Evolutionary conservation across 768 basidiomycete species (phyloP).

Genomic region (Termitomyces sp.): DNA sequence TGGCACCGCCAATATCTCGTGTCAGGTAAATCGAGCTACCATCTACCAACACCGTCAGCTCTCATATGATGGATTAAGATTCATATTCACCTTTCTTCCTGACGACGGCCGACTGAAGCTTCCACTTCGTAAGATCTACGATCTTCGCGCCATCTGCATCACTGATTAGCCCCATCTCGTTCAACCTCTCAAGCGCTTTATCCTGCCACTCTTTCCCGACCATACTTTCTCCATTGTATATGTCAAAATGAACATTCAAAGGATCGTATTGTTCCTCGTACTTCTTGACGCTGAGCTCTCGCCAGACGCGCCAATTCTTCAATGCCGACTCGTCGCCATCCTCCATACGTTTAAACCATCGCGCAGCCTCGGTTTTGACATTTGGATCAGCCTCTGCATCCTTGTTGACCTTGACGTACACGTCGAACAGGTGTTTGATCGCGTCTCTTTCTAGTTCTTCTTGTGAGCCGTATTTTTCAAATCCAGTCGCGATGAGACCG

Average conservation of each 20-base stretch:
- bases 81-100: constrained; percentile 68
- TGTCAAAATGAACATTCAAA: constrained; percentile 87
- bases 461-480: constrained; percentile 85
- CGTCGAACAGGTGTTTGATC: constrained; percentile 90
- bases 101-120: constrained; percentile 86
- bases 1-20: constrained; percentile 91
- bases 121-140: constrained; percentile 84
- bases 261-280: constrained; percentile 85
- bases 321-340: constrained; percentile 84
- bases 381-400: constrained; percentile 70
- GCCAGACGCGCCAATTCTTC: constrained; percentile 89
- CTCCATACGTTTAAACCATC: constrained; percentile 94
- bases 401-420: constrained; percentile 92
- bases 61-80: background rate
- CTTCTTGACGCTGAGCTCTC: constrained; percentile 84
- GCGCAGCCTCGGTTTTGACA: constrained; percentile 72
- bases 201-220: constrained; percentile 73
- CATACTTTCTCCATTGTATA: constrained; percentile 87
- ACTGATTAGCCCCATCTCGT: constrained; percentile 69
- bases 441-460: constrained; percentile 81
- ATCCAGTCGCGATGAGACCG: constrained; percentile 87
- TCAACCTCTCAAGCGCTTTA: constrained; percentile 60
- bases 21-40: constrained; percentile 93
- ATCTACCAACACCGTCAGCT: constrained; percentile 38
- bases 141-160: constrained; percentile 80